Percentiles rank a stretch among this genome's conserved stretches.
Conservation (phyloP, 257 asterid genomes). For the Scutellaria baicalensis region DNA sequence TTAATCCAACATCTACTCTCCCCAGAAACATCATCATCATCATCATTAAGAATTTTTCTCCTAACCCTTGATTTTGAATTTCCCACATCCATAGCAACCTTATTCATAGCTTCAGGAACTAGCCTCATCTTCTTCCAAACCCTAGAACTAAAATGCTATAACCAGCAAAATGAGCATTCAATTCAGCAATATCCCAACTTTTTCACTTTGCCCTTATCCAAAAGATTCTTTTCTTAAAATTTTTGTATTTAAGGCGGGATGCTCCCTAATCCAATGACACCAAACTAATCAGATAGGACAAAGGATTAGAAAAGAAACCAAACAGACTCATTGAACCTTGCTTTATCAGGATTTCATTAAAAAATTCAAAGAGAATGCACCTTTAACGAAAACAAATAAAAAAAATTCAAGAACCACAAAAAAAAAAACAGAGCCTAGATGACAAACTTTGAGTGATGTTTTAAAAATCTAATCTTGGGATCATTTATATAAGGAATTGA, state of each 20-base stretch:
- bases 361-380: slow-evolving; percentile 13
- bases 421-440: slow-evolving; percentile 19
- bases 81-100: slow-evolving; percentile 26
- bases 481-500: slow-evolving; percentile 6
- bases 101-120: slow-evolving; percentile 29
- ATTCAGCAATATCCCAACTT: slow-evolving; percentile 21
- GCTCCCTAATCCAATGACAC: slow-evolving; percentile 34
- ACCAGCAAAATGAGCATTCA: slow-evolving; percentile 11
- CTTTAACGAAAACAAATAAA: slow-evolving; percentile 14
- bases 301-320: slow-evolving; percentile 7
- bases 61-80: slow-evolving; percentile 37
- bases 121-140: slow-evolving; percentile 47
- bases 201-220: slow-evolving; percentile 27
- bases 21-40: slow-evolving; percentile 36
- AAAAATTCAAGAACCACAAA: slow-evolving; percentile 1
- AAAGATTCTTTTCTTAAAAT: slow-evolving; percentile 28
- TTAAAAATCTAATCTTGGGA: slow-evolving; percentile 16
- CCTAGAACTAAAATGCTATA: slow-evolving; percentile 21
- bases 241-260: slow-evolving; percentile 9
- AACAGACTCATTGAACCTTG: slow-evolving; percentile 5
- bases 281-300: slow-evolving; percentile 36
- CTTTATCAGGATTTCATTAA: slow-evolving; percentile 14
- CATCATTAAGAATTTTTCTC: slow-evolving; percentile 35
- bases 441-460: slow-evolving; percentile 5
- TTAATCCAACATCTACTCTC: slow-evolving; percentile 55